These are phyloP conservation scores for Endoconidiophora laricicola DNA, from an alignment of 2,329 filamentous ascomycete species.

Conservation along the genomic window DNA sequence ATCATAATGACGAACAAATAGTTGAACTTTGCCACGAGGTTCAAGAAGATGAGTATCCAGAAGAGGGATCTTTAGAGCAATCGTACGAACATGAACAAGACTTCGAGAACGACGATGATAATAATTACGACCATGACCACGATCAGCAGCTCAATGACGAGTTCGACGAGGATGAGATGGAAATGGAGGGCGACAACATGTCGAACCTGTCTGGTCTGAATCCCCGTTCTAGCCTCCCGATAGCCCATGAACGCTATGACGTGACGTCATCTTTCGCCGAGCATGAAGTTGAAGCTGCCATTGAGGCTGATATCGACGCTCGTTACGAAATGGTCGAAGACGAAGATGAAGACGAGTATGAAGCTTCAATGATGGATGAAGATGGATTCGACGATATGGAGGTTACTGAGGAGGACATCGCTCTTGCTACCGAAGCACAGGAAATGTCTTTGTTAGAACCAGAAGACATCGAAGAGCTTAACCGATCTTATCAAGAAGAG, in stretches of 20 bases:
- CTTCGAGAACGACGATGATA: background rate
- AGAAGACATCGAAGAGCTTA: slow-evolving; percentile 22
- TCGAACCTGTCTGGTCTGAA: background rate
- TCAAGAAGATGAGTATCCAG: slow-evolving; percentile 13
- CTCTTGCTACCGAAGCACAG: slow-evolving; percentile 39
- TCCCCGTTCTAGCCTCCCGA: slow-evolving; percentile 2
- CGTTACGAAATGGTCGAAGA: slow-evolving; percentile 12
- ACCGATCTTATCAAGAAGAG: slow-evolving; percentile 10
- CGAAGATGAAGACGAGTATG: slow-evolving; percentile 3
- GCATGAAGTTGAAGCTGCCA: slow-evolving; percentile 20
- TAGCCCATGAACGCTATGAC: background rate
- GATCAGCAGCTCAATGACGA: background rate
- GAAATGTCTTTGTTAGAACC: slow-evolving; percentile 41
- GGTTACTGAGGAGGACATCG: slow-evolving; percentile 38
- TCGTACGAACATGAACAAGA: background rate
- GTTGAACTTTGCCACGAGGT: too few relatives aligned
- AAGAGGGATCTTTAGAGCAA: background rate
- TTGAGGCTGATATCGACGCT: slow-evolving; percentile 21
- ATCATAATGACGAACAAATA: too few relatives aligned
- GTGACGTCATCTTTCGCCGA: slow-evolving; percentile 35
- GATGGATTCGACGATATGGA: slow-evolving; percentile 30
- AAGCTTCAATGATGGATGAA: slow-evolving; percentile 15
- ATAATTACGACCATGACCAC: background rate
- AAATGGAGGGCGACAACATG: slow-evolving; percentile 9
- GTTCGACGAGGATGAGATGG: slow-evolving; percentile 10